These are phyloP conservation scores for Diddensiella caesifluorescens DNA, from an alignment of 805 yeast genomes.

Conservation along the genomic window DNA sequence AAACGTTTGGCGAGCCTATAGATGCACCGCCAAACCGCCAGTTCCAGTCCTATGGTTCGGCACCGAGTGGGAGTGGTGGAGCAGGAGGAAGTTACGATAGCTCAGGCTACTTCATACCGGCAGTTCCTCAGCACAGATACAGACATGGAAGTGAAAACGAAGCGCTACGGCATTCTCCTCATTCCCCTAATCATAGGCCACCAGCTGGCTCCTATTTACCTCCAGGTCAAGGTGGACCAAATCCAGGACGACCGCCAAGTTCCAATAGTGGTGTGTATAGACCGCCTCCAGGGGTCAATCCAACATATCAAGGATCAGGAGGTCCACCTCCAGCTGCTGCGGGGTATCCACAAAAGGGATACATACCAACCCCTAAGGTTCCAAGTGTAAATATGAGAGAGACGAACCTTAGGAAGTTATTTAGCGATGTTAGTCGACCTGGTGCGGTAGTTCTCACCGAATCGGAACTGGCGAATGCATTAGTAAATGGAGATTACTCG, in stretches of 20 bases:
- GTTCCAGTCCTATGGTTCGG: slow-evolving; percentile 4
- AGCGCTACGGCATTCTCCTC: not conserved
- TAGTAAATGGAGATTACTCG: slow-evolving; percentile 53
- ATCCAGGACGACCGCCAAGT: slow-evolving; percentile 3
- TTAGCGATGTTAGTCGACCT: slow-evolving; percentile 37
- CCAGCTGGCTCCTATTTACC: slow-evolving; percentile 10
- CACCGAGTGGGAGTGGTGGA: not conserved
- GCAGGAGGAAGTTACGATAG: slow-evolving; percentile 4
- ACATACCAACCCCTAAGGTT: slow-evolving; percentile 3
- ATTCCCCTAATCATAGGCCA: slow-evolving; percentile 5
- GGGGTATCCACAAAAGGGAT: slow-evolving; percentile 1
- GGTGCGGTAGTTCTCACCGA: slow-evolving; percentile 51
- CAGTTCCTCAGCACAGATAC: slow-evolving; percentile 4
- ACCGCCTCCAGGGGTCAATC: not conserved
- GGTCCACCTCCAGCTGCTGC: slow-evolving; percentile 5
- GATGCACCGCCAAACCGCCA: slow-evolving; percentile 8
- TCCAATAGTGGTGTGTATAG: not conserved
- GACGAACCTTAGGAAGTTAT: slow-evolving; percentile 21
- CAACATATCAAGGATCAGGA: slow-evolving; percentile 3
- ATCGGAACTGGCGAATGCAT: slow-evolving; percentile 51
- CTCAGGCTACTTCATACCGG: slow-evolving; percentile 10
- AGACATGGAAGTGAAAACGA: not conserved
- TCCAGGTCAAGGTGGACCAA: not conserved
- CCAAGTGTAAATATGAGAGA: slow-evolving; percentile 8
- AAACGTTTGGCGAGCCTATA: slow-evolving; percentile 18